Evolutionary conservation across 805 yeast genomes (phyloP).

Genomic region (Saturnispora halmiae): DNA sequence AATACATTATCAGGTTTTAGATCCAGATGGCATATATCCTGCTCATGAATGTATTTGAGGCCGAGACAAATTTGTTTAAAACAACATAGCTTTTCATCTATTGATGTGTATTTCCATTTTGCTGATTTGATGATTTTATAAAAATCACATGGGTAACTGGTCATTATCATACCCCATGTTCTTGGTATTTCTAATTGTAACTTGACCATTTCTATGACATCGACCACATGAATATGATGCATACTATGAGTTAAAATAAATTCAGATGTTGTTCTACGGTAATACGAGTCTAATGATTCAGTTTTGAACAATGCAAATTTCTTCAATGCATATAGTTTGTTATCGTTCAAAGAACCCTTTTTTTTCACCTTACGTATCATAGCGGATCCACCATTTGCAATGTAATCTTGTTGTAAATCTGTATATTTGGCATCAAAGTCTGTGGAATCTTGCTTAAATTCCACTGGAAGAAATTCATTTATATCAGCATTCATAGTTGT

Average conservation of each 20-base stretch:
- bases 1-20: conserved; percentile 67
- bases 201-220: conserved; percentile 45
- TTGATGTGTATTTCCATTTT: conserved; percentile 46
- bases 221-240: conserved; percentile 50
- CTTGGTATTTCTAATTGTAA: conserved; percentile 51
- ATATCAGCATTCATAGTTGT: conserved; percentile 59
- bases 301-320: conserved; percentile 43
- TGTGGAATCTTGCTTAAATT: conserved; percentile 38
- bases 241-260: conserved; percentile 49
- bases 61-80: conserved; percentile 64
- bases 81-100: conserved; percentile 50
- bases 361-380: conserved; percentile 44
- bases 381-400: conserved; percentile 71
- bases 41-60: conserved; percentile 50
- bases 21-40: conserved; percentile 65
- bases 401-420: conserved; percentile 29
- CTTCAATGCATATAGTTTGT: conserved; percentile 54
- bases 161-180: conserved; percentile 73
- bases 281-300: conserved; percentile 47
- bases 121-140: conserved; percentile 44
- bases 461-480: conserved; percentile 50
- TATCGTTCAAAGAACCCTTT: conserved; percentile 27
- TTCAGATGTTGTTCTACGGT: conserved; percentile 55
- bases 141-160: conserved; percentile 54
- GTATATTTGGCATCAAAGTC: conserved; percentile 49